Percentiles rank a stretch among this genome's conserved stretches.
phyloP scores from a whole-genome alignment of 1,139 yeast genomes.

The Williopsis jadinii region DNA sequence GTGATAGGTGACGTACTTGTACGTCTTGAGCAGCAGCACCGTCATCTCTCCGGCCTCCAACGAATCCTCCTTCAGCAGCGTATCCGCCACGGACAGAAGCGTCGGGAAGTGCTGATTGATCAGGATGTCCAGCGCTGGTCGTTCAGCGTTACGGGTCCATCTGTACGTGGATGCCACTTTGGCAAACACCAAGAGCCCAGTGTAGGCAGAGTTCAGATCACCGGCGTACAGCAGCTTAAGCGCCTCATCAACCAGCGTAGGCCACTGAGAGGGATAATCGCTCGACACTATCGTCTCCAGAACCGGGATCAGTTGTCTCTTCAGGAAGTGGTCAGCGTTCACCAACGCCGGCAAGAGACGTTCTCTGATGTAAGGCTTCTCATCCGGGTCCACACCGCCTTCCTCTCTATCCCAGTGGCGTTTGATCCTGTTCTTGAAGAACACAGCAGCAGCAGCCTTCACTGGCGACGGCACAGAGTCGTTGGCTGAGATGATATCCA shows the following conservation, averaged over 20 bases:
- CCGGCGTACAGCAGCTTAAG: conserved; percentile 48
- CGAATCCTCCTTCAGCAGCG: conserved; percentile 40
- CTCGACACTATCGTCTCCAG: conserved; percentile 54
- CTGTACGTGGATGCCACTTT: conserved; percentile 72
- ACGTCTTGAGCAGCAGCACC: conserved; percentile 67
- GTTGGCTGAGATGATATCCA: conserved; percentile 60
- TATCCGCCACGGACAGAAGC: conserved; percentile 58
- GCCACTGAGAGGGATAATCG: conserved; percentile 75
- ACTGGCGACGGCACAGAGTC: conserved; percentile 45
- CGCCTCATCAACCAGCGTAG: conserved; percentile 51
- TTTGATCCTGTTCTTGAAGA: conserved; percentile 69
- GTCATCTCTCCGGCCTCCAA: conserved; percentile 63
- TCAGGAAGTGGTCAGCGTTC: conserved; percentile 35
- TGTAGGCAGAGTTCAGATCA: conserved; percentile 54
- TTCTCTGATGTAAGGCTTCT: conserved; percentile 65
- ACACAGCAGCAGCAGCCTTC: conserved; percentile 78
- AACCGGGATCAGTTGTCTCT: conserved; percentile 61
- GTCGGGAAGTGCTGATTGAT: conserved; percentile 63
- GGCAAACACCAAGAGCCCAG: conserved; percentile 70
- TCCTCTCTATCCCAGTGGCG: conserved; percentile 52
- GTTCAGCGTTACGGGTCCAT: conserved; percentile 61
- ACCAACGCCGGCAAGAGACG: conserved; percentile 36
- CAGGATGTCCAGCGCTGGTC: conserved; percentile 54
- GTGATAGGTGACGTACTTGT: conserved; percentile 74
- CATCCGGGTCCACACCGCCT: conserved; percentile 50